Evolutionary conservation across 768 basidiomycete genomes (phyloP).

Genomic region (Mycena venus): DNA sequence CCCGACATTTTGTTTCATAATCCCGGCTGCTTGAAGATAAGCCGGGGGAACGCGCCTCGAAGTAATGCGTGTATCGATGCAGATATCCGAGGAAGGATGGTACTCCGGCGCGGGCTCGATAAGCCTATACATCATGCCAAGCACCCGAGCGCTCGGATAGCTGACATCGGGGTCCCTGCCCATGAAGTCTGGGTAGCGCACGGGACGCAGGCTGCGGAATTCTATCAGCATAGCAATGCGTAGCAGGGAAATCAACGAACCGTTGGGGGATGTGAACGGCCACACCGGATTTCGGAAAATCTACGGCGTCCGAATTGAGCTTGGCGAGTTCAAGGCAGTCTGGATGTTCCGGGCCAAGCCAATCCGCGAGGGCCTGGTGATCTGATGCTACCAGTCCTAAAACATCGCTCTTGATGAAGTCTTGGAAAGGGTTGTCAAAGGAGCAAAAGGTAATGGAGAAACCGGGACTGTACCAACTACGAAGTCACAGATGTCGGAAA

Average conservation of each 20-base stretch:
- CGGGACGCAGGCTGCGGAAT: conserved; percentile 6
- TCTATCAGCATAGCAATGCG: not conserved
- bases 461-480: conserved; percentile 16
- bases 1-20: conserved; percentile 24
- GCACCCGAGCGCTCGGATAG: conserved; percentile 24
- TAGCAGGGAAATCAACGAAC: not conserved
- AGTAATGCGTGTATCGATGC: conserved; percentile 22
- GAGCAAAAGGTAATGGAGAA: too few relatives aligned
- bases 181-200: conserved; percentile 33
- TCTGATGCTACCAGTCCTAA: conserved; percentile 21
- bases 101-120: conserved; percentile 35
- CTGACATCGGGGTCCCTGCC: not conserved
- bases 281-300: conserved; percentile 31
- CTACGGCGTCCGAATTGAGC: conserved; percentile 30
- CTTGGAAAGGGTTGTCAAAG: not conserved
- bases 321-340: conserved; percentile 28
- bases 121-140: conserved; percentile 32
- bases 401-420: conserved; percentile 30
- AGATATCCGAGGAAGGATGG: not conserved
- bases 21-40: conserved; percentile 25
- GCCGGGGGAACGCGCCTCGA: not conserved
- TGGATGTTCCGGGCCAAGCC: conserved; percentile 4
- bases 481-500: conserved; percentile 25
- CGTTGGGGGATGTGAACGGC: conserved; percentile 9
- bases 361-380: conserved; percentile 21